phyloP scores from a whole-genome alignment of 768 basidiomycete genomes.

The Phanerodontia chrysosporium region DNA sequence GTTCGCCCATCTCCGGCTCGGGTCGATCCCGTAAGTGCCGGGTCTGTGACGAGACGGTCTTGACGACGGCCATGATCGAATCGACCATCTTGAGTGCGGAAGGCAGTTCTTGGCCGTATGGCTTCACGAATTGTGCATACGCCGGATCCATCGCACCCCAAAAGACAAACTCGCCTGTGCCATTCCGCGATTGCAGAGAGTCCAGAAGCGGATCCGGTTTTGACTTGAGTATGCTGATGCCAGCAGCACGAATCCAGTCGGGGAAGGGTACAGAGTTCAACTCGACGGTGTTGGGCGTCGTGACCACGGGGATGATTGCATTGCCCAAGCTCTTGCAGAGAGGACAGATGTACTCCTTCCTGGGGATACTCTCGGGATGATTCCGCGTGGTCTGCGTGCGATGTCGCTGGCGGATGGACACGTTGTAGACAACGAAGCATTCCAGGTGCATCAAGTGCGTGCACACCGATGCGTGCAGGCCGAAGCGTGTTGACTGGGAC shows the following conservation, averaged over 20 bases:
- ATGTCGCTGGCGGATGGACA: constrained; percentile 84
- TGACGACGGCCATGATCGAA: constrained; percentile 74
- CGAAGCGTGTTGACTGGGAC: constrained; percentile 70
- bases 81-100: constrained; percentile 80
- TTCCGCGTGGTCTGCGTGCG: constrained; percentile 85
- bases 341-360: constrained; percentile 95
- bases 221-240: constrained; percentile 84
- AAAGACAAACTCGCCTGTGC: constrained; percentile 86
- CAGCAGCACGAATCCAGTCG: constrained; percentile 87
- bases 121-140: constrained; percentile 53
- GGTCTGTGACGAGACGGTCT: constrained; percentile 80
- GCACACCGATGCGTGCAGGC: constrained; percentile 83
- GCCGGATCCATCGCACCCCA: constrained; percentile 82
- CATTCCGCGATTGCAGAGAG: constrained; percentile 68
- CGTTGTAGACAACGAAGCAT: constrained; percentile 88
- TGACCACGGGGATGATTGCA: constrained; percentile 79
- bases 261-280: constrained; percentile 65
- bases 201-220: constrained; percentile 72
- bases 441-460: constrained; percentile 96
- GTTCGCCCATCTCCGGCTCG: constrained; percentile 66
- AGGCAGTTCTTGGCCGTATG: constrained; percentile 47
- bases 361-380: constrained; percentile 90
- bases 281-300: constrained; percentile 38
- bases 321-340: constrained; percentile 97
- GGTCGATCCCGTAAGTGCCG: constrained; percentile 74